Evolutionary conservation across 257 asterid species (phyloP).

Genomic region (Fraxinus anomala): DNA sequence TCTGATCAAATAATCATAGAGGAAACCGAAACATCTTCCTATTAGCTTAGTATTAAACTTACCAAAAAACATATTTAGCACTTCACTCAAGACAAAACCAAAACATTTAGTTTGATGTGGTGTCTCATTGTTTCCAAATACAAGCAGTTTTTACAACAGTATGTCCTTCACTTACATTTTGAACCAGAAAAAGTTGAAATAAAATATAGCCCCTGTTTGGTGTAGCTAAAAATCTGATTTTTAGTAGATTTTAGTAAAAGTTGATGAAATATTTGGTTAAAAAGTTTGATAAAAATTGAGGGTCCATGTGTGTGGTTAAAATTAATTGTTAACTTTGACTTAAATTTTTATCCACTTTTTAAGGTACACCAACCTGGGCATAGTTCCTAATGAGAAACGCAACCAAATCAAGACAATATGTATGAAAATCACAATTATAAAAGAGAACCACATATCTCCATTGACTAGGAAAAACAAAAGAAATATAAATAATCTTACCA

Average conservation of each 20-base stretch:
- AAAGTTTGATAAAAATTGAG: no score
- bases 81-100: neutral
- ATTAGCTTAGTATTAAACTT: neutral
- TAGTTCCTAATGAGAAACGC: neutral
- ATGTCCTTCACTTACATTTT: neutral
- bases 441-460: neutral
- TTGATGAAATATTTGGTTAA: no score
- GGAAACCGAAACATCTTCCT: neutral
- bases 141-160: neutral
- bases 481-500: slow-evolving; percentile 41
- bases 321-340: no score
- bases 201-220: neutral
- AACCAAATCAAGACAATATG: neutral
- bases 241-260: no score
- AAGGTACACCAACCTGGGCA: no score
- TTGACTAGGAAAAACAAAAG: neutral
- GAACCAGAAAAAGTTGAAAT: neutral
- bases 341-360: no score
- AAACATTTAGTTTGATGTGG: neutral
- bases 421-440: neutral
- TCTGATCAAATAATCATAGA: neutral
- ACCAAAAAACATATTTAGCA: neutral
- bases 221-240: no score
- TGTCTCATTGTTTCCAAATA: neutral
- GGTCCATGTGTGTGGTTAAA: no score